These are phyloP conservation scores for Ophiognomonia clavigignenti-juglandacearum DNA, from an alignment of 2,329 filamentous ascomycete species.

Conservation along the genomic window DNA sequence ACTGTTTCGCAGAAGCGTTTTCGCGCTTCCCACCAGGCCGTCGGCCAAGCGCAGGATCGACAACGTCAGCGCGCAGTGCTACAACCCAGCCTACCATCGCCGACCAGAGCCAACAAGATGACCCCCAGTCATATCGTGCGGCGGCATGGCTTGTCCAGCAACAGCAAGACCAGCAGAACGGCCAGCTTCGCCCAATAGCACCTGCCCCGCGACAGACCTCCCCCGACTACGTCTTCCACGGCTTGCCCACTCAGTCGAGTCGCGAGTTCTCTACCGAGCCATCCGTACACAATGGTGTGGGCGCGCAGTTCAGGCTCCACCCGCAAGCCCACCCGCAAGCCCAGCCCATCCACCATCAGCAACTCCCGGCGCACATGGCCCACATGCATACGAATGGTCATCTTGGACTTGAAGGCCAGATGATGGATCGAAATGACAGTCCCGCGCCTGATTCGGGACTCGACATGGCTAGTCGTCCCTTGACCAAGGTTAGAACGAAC, in stretches of 20 bases:
- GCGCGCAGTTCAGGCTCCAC: slow-evolving; percentile 29
- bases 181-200: slow-evolving; percentile 38
- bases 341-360: slow-evolving; percentile 3
- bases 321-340: slow-evolving; percentile 27
- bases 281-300: slow-evolving; percentile 42
- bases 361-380: slow-evolving; percentile 30
- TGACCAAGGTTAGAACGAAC: slow-evolving; percentile 60
- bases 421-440: slow-evolving; percentile 55
- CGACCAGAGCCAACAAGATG: slow-evolving; percentile 43
- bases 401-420: slow-evolving; percentile 36
- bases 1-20: slow-evolving; percentile 13
- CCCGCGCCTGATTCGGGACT: slow-evolving; percentile 52
- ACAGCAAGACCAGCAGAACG: slow-evolving; percentile 31
- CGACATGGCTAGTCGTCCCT: slow-evolving; percentile 35
- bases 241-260: slow-evolving; percentile 44
- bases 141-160: slow-evolving; percentile 41
- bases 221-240: slow-evolving; percentile 51
- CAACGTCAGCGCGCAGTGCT: slow-evolving; percentile 51
- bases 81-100: slow-evolving; percentile 43
- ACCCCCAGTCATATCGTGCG: slow-evolving; percentile 35
- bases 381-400: slow-evolving; percentile 22
- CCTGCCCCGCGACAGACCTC: slow-evolving; percentile 41
- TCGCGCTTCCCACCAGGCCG: slow-evolving; percentile 13
- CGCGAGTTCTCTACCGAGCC: slow-evolving; percentile 46
- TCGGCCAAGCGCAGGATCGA: slow-evolving; percentile 23